A percentile compares a stretch with the other conserved stretches of the same genome.
Evolutionary conservation across 495 filamentous ascomycete genomes (phyloP).

Genomic region (Recurvomyces mirabilis): DNA sequence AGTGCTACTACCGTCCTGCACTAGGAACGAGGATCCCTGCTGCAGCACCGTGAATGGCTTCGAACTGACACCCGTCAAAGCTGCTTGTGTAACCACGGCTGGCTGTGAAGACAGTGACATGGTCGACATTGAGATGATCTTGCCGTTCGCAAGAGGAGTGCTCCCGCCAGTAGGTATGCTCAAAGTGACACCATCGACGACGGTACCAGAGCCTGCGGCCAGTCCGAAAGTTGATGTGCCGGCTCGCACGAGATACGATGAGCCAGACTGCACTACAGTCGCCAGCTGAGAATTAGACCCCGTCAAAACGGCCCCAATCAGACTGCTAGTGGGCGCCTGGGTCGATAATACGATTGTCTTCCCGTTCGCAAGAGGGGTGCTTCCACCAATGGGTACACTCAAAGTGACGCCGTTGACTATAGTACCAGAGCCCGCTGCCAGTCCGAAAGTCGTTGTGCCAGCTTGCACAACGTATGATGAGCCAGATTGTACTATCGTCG

Average conservation of each 20-base stretch:
- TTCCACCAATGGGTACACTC: not conserved
- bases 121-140: not conserved
- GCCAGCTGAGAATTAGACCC: no score
- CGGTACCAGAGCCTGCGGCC: not conserved
- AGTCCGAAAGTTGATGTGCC: not conserved
- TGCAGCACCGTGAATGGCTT: slow-evolving; percentile 1
- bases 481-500: not conserved
- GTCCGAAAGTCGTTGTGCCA: not conserved
- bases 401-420: not conserved
- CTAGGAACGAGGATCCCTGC: slow-evolving; percentile 1
- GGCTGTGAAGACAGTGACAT: no score
- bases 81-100: not conserved
- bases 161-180: not conserved
- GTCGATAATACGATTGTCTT: not conserved
- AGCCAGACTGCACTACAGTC: not conserved
- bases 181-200: not conserved
- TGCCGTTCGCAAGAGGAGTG: not conserved
- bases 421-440: not conserved
- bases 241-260: not conserved
- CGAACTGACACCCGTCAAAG: not conserved
- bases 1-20: slow-evolving; percentile 1
- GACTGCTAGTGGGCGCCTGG: no score
- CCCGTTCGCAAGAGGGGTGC: not conserved
- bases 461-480: not conserved
- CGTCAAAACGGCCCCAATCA: no score